A percentile compares a stretch with the other conserved stretches of the same genome.
These are phyloP conservation scores for Phytophthora nicotianae DNA, from an alignment of 352 stramenopile genomes.

Conservation along the genomic window DNA sequence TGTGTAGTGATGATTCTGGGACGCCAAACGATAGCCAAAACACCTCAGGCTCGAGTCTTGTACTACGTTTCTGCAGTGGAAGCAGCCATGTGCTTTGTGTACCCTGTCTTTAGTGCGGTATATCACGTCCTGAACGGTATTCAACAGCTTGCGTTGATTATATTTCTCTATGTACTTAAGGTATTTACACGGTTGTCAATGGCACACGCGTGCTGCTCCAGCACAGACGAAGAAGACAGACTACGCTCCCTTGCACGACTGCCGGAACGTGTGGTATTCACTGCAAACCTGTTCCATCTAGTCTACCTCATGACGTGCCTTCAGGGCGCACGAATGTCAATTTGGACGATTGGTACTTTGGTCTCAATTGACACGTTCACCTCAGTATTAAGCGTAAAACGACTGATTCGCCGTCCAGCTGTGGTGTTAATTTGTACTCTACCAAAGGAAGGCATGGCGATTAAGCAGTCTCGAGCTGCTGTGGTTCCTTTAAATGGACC, in stretches of 20 bases:
- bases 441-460: background rate
- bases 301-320: constrained; percentile 26
- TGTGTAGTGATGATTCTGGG: constrained; percentile 14
- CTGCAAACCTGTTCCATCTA: background rate
- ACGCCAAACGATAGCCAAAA: constrained; percentile 9
- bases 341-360: constrained; percentile 5
- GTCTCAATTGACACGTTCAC: constrained; percentile 7
- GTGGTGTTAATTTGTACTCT: background rate
- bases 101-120: constrained; percentile 23
- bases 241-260: background rate
- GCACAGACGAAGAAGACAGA: background rate
- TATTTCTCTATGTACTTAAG: background rate
- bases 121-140: constrained; percentile 8
- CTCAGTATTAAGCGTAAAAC: constrained; percentile 6
- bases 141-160: background rate
- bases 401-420: background rate
- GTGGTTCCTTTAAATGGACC: background rate
- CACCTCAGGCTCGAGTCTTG: constrained; percentile 11
- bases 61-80: constrained; percentile 17
- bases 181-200: background rate
- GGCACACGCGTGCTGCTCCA: background rate
- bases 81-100: constrained; percentile 21
- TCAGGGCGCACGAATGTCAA: constrained; percentile 7
- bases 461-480: background rate
- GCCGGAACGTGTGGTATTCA: background rate